Evolutionary conservation across 2,329 filamentous ascomycete species (phyloP).

Genomic region (Rhytidhysteron rufulum): DNA sequence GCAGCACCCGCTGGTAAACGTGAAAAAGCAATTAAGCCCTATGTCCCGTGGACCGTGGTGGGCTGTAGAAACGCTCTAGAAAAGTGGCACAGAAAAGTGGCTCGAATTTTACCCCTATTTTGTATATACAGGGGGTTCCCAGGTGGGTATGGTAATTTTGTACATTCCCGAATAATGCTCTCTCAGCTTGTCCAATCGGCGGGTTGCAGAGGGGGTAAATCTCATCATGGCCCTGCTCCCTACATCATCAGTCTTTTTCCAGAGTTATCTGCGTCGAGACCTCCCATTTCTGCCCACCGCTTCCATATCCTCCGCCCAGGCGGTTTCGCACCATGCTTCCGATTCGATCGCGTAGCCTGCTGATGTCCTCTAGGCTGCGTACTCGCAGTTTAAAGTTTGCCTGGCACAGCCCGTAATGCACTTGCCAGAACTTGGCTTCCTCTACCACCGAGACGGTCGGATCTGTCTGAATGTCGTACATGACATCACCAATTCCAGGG

Average conservation of each 20-base stretch:
- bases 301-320: slow-evolving; percentile 82
- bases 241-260: slow-evolving; percentile 41
- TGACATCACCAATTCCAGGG: slow-evolving; percentile 63
- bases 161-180: too few relatives aligned
- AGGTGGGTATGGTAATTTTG: too few relatives aligned
- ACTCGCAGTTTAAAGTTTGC: slow-evolving; percentile 84
- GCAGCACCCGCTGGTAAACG: too few relatives aligned
- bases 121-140: too few relatives aligned
- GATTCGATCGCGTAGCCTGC: slow-evolving; percentile 71
- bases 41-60: too few relatives aligned
- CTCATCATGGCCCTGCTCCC: too few relatives aligned
- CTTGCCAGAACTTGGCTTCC: slow-evolving; percentile 96
- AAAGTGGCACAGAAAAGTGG: too few relatives aligned
- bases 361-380: slow-evolving; percentile 59
- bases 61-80: too few relatives aligned
- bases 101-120: too few relatives aligned
- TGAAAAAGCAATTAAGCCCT: too few relatives aligned
- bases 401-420: slow-evolving; percentile 95
- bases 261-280: slow-evolving; percentile 76
- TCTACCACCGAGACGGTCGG: slow-evolving; percentile 72
- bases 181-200: too few relatives aligned
- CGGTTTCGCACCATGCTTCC: slow-evolving; percentile 77
- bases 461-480: slow-evolving; percentile 80
- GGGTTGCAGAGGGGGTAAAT: too few relatives aligned
- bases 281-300: slow-evolving; percentile 81